Base-by-base conservation (phyloP, 176 grass and related monocot species). In the Guadua angustifolia region DNA sequence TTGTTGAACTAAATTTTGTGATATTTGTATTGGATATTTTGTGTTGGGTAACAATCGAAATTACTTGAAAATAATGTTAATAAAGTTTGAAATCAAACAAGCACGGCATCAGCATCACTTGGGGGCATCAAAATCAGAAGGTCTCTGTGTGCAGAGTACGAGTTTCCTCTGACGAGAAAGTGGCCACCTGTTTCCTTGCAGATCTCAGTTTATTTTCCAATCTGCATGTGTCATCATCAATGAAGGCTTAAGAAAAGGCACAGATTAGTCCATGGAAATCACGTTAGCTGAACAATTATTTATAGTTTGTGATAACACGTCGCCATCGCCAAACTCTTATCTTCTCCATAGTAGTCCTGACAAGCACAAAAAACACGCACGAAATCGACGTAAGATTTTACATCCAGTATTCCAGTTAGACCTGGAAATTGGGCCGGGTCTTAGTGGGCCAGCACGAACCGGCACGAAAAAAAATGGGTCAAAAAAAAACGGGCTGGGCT, bases 241-340 rank as follows among this genome's bases (percentile, higher is more conserved):
- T 4, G 56, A 62, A 46, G n/a, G 73, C 73, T 66, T 86, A 57
- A 49, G 39, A 40, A 82, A 58, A 22, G 39, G 46, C 66, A 26
- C 12, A 38, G 47, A 86, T 72, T 78, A 25, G 25, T 50, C 36
- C 83, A 90, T 42, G 18, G 70, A 47, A 82, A 90, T 58, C 83
- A 66, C 83, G 51, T 65, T 86, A 29, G 6, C 4, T 19, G 16
- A 36, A 78, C 24, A 2, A 18, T 55, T 76, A 36, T 70, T 56
- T 82, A 87, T 53, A 40, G 14, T 29, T 60, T 32, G 50, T 29
- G 21, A 40, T n/a, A 38, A 15, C 69, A 22, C 0, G 29, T 80
- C 76, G 6, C n/a, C 32, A 4, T 69, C 86, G 25, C 8, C 81
- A 55, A n/a, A 1, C 46, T 64, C 52, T 25, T 7, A 6, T 64